These are phyloP conservation scores for Stagonosporopsis rhizophila DNA, from an alignment of 2,329 filamentous ascomycete species.

Conservation along the genomic window DNA sequence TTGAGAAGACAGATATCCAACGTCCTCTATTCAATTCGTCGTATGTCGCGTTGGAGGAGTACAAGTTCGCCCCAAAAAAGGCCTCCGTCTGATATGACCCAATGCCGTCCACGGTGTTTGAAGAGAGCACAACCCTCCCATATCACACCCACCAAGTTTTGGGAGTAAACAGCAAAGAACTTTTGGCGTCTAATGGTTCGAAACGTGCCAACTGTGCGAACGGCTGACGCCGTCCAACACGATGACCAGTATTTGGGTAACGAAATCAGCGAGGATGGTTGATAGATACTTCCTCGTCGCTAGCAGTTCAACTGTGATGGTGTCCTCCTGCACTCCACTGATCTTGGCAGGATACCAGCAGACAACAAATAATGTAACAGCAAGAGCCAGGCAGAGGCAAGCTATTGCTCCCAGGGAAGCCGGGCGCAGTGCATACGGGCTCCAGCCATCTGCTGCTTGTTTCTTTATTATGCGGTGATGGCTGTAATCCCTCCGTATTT, in stretches of 20 bases:
- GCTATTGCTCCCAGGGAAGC: not conserved
- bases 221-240: constrained; percentile 20
- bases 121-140: not conserved
- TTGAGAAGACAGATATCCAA: not conserved
- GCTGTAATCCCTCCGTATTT: not conserved
- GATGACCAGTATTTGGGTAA: constrained; percentile 15
- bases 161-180: constrained; percentile 1
- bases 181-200: not conserved
- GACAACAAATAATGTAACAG: not conserved
- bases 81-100: not conserved
- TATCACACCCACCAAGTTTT: constrained; percentile 7
- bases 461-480: not conserved
- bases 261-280: constrained; percentile 22
- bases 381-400: not conserved
- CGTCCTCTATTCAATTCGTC: not conserved
- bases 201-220: constrained; percentile 18
- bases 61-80: constrained; percentile 14
- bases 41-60: not conserved
- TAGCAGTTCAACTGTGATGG: not conserved
- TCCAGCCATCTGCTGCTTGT: not conserved
- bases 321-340: not conserved
- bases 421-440: not conserved
- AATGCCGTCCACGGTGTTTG: not conserved
- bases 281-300: constrained; percentile 18
- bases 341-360: not conserved